Evolutionary conservation across 495 filamentous ascomycete species (phyloP), one percentile per base, ranked within the genome.

Genomic region (Wilcoxina mikolae): DNA sequence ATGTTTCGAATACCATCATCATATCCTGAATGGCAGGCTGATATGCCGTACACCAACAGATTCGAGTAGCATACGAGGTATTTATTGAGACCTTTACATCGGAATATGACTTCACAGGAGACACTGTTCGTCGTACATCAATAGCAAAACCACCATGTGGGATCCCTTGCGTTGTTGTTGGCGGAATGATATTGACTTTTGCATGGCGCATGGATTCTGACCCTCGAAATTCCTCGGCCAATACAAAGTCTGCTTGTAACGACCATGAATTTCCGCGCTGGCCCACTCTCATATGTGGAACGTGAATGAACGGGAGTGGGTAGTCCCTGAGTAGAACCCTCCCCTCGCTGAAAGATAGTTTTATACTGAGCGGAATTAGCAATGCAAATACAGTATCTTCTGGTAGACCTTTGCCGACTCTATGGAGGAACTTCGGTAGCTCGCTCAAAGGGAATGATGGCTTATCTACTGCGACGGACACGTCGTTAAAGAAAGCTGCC

Each of bases 1-100:
- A 95, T 0, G 84, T 84, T 71, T 99, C 91, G 55, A 99, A 86
- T 23, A 93, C 87, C 79, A 96, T 95, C 91, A 99, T 99, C 85
- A 95, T 95, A 62, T 99, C 91, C 68, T 99, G 91, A 51, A 99
- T 95, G 10, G 89, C 93, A 24, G 91, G 91, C 58, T 99, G 91
- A 64, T 96, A 96, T 0, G 91, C 94, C 54, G 88, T 85, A 35
- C 89, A 87, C 91, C 91, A 99, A 27, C 88, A 95, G 48, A 96
- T 89, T 53, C 84, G 80, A 5, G 91, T 99, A 7, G 93, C 82
- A 56, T 85, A 78, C 55, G 81, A 82, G 3, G 90, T 95, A 65
- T 95, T 90, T 63, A 99, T 94, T 51, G 94, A 84, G 57, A 96
- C 73, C 18, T 74, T 75, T 58, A 95, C 85, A 58, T 96, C 84